A percentile compares a stretch with the other conserved stretches of the same genome.
Conservation (phyloP, 73 alveolate species). For the Tetrahymena elliotti region DNA sequence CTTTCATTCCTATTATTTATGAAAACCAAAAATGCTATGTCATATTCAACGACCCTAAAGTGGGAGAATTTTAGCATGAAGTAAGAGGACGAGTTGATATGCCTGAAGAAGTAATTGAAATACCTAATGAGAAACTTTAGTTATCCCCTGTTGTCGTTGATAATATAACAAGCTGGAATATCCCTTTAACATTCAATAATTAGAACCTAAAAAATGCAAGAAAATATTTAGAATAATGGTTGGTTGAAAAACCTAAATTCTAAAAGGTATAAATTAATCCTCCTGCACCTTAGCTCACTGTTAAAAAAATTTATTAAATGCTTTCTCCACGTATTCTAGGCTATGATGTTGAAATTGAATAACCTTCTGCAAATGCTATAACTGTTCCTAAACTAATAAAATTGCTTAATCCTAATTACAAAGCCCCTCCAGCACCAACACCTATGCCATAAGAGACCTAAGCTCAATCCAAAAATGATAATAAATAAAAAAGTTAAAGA, state of each 20-base stretch:
- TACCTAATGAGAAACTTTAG: neutral
- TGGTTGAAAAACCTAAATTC: neutral
- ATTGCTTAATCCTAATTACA: neutral
- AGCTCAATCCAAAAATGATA: neutral
- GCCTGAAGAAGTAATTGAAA: constrained; percentile 60
- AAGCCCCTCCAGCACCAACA: neutral
- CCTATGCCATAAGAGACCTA: neutral
- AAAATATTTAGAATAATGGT: constrained; percentile 10
- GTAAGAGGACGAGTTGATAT: constrained; percentile 88
- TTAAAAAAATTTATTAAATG: constrained; percentile 6
- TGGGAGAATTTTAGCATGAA: constrained; percentile 94
- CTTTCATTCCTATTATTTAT: constrained; percentile 88
- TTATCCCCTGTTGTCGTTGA: constrained; percentile 10
- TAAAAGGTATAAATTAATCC: constrained; percentile 7
- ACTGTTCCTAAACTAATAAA: neutral
- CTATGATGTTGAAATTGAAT: constrained; percentile 19
- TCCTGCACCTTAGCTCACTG: constrained; percentile 48
- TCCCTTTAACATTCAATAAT: neutral
- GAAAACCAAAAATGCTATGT: constrained; percentile 88
- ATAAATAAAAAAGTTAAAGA: neutral
- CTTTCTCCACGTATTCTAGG: constrained; percentile 1
- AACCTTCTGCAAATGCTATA: constrained; percentile 21
- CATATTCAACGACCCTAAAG: constrained; percentile 88
- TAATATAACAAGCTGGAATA: neutral
- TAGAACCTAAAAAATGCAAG: constrained; percentile 9